Evolutionary conservation across 2,329 filamentous ascomycete species (phyloP).

Genomic region (Corinectria fuckeliana): DNA sequence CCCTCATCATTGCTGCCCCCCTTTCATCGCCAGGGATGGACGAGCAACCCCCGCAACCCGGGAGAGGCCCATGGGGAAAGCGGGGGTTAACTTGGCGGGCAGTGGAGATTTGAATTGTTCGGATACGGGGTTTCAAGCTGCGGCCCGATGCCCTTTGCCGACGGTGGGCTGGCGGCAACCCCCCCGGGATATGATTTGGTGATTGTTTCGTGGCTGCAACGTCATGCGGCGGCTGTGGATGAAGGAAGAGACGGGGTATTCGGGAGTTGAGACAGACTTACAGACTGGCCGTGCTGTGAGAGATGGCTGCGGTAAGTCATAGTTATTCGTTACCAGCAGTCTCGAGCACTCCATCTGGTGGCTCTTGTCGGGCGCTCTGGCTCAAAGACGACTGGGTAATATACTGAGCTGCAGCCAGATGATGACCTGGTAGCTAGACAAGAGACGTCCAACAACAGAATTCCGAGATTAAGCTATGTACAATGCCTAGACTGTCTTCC

Average conservation of each 20-base stretch:
- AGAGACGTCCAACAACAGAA: too few relatives aligned
- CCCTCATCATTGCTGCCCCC: background rate
- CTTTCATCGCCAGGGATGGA: background rate
- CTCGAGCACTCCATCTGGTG: too few relatives aligned
- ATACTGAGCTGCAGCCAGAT: too few relatives aligned
- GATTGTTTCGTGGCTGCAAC: background rate
- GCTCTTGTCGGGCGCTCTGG: too few relatives aligned
- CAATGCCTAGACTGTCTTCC: conserved; percentile 43
- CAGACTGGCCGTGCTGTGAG: too few relatives aligned
- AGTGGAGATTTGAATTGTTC: too few relatives aligned
- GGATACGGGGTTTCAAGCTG: conserved; percentile 11
- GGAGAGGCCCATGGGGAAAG: conserved; percentile 15
- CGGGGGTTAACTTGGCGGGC: conserved; percentile 2
- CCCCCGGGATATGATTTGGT: background rate
- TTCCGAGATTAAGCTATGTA: background rate
- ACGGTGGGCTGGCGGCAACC: background rate
- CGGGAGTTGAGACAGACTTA: background rate
- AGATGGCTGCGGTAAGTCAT: too few relatives aligned
- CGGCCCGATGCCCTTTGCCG: background rate
- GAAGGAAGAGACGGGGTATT: too few relatives aligned
- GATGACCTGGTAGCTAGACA: too few relatives aligned
- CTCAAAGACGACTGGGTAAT: too few relatives aligned
- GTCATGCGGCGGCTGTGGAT: background rate
- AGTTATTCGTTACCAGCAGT: too few relatives aligned
- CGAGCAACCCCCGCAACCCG: conserved; percentile 9